Conservation (phyloP, 192 early-diverging fungal species). For the Backusella westeae region DNA sequence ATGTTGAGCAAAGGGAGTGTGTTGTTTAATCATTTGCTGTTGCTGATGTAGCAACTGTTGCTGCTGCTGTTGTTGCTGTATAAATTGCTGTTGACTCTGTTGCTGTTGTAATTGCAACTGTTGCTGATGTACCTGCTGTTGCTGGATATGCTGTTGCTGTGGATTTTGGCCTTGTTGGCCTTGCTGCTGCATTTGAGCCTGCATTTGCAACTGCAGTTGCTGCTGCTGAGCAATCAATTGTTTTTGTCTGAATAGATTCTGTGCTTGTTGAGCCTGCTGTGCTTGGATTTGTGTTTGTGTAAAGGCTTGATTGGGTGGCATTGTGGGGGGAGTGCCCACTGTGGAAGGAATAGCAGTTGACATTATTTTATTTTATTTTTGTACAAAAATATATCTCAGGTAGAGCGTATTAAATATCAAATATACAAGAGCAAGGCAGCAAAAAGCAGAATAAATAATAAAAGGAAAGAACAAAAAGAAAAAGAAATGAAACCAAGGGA, state of each 20-base stretch:
- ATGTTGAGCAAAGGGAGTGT: background rate
- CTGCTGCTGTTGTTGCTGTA: conserved; percentile 14
- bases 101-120: conserved; percentile 5
- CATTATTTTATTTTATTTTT: background rate
- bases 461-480: background rate
- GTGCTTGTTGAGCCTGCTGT: conserved; percentile 1
- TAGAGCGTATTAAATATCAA: background rate
- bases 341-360: conserved; percentile 3
- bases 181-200: background rate
- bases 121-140: background rate
- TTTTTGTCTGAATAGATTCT: conserved; percentile 1
- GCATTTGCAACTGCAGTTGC: background rate
- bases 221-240: conserved; percentile 5
- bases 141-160: background rate
- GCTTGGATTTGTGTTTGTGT: background rate
- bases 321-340: background rate
- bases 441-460: background rate
- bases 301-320: background rate
- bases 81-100: conserved; percentile 5
- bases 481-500: conserved; percentile 1
- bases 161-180: background rate
- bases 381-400: background rate
- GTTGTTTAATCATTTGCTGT: background rate
- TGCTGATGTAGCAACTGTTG: background rate
- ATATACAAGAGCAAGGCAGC: background rate